Evolutionary conservation across 306 rosid genomes (phyloP).

Genomic region (Acacia confusa): DNA sequence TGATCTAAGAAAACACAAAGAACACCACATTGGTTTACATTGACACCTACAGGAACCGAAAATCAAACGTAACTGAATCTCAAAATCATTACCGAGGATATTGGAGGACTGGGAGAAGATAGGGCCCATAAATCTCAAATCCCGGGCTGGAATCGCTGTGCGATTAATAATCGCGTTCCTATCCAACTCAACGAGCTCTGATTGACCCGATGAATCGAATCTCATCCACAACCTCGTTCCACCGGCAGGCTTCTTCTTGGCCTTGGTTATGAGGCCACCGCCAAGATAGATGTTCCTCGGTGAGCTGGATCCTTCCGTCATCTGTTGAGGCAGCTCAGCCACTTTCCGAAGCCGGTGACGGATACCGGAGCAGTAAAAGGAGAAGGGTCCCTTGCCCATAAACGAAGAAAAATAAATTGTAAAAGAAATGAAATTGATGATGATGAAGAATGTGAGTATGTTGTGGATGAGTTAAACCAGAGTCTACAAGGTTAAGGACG

Average conservation of each 20-base stretch:
- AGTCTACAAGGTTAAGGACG: background rate
- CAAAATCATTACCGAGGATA: conserved; percentile 69
- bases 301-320: background rate
- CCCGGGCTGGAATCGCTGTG: conserved; percentile 76
- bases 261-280: conserved; percentile 42
- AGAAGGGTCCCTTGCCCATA: conserved; percentile 70
- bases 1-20: background rate
- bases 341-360: conserved; percentile 58
- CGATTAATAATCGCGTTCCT: conserved; percentile 73
- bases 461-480: background rate
- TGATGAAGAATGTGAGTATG: background rate
- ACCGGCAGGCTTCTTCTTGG: conserved; percentile 72
- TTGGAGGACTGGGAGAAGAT: conserved; percentile 92
- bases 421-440: background rate
- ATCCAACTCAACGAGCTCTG: conserved; percentile 86
- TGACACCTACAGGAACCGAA: background rate
- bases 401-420: background rate
- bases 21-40: background rate
- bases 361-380: conserved; percentile 54
- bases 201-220: conserved; percentile 61
- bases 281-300: conserved; percentile 4
- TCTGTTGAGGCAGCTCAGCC: background rate
- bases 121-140: conserved; percentile 88
- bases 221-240: conserved; percentile 91
- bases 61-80: background rate